phyloP scores from a whole-genome alignment of 2,329 filamentous ascomycete genomes.

The Fusarium sp. region DNA sequence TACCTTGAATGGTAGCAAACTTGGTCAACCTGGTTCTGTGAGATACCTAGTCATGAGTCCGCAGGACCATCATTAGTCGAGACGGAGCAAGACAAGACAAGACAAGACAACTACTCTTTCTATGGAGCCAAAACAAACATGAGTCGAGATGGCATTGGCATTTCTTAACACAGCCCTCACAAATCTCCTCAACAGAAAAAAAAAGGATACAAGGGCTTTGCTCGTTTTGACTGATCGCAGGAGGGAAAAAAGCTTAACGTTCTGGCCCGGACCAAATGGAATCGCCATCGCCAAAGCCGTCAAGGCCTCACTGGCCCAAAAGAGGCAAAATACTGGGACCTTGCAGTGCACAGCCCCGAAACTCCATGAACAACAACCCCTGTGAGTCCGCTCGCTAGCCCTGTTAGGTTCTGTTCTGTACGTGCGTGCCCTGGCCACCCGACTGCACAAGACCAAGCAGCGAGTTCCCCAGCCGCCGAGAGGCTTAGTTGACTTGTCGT shows the following conservation, averaged over 20 bases:
- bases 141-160: conserved; percentile 16
- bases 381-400: conserved; percentile 1
- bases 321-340: conserved; percentile 5
- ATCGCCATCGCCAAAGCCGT: conserved; percentile 37
- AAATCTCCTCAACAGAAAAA: conserved; percentile 27
- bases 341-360: conserved; percentile 28
- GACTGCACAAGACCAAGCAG: background rate
- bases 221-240: background rate
- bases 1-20: background rate
- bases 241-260: conserved; percentile 29
- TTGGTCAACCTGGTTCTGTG: background rate
- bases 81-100: background rate
- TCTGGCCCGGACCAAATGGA: conserved; percentile 19
- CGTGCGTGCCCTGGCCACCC: conserved; percentile 4
- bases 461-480: conserved; percentile 13
- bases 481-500: conserved; percentile 25
- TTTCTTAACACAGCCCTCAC: conserved; percentile 22
- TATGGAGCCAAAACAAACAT: conserved; percentile 1
- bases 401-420: conserved; percentile 7
- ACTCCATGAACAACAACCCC: conserved; percentile 1
- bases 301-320: conserved; percentile 8
- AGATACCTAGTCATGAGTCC: background rate
- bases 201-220: background rate
- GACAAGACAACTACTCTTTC: background rate
- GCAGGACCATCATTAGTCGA: background rate